Conservation (phyloP, 2,329 filamentous ascomycete genomes). For the Ceratocystis colombiana region DNA sequence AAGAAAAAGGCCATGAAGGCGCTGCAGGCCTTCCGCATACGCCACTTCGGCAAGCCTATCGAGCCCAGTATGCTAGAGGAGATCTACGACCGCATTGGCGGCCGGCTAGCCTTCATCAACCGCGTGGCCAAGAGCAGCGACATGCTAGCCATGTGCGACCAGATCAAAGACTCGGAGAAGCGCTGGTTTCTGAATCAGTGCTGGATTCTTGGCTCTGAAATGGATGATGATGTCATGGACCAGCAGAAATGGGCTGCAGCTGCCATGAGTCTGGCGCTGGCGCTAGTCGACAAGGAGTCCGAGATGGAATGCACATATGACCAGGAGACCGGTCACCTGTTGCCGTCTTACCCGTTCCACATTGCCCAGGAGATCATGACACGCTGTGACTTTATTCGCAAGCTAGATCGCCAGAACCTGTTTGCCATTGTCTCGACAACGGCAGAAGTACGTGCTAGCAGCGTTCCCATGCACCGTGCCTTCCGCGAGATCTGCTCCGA, state of each 20-base stretch:
- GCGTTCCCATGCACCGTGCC: conserved; percentile 89
- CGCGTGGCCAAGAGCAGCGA: conserved; percentile 76
- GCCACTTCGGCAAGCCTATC: conserved; percentile 59
- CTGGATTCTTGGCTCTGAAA: conserved; percentile 60
- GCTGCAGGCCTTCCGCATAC: conserved; percentile 66
- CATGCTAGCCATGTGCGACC: conserved; percentile 68
- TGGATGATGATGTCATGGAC: conserved; percentile 98
- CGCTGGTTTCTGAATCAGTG: conserved; percentile 70
- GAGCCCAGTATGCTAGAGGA: conserved; percentile 52
- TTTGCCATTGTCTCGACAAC: conserved; percentile 77
- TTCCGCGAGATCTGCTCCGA: conserved; percentile 72
- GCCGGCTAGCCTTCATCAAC: conserved; percentile 77
- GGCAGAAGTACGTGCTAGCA: conserved; percentile 82
- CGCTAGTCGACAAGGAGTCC: conserved; percentile 73
- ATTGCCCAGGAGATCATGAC: conserved; percentile 89
- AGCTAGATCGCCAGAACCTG: conserved; percentile 86
- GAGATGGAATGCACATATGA: conserved; percentile 58
- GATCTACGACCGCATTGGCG: conserved; percentile 79
- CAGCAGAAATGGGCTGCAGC: conserved; percentile 93
- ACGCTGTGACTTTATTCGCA: conserved; percentile 82
- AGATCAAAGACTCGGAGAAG: conserved; percentile 58
- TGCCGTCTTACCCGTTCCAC: conserved; percentile 73
- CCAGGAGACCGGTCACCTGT: conserved; percentile 55
- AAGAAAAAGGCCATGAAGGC: conserved; percentile 69
- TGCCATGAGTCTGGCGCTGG: conserved; percentile 85